Percentiles rank a stretch among this genome's conserved stretches.
These are phyloP conservation scores for Cucurbitaria berberidis DNA, from an alignment of 2,329 filamentous ascomycete species.

Conservation along the genomic window DNA sequence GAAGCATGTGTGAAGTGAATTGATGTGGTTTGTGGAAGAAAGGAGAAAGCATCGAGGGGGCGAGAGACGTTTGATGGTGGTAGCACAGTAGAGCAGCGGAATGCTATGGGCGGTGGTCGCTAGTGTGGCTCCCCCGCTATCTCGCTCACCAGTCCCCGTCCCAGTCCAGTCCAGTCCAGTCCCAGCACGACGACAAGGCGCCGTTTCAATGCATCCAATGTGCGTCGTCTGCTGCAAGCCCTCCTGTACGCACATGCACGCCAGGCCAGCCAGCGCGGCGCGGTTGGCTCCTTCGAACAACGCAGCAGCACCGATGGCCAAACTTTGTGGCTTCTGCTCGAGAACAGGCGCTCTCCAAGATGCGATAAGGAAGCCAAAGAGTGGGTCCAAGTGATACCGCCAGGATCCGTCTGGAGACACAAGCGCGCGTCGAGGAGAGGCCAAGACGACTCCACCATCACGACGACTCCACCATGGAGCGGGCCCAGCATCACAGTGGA, in stretches of 20 bases:
- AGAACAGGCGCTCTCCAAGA: slow-evolving; percentile 7
- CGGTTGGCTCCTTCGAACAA: slow-evolving; percentile 26
- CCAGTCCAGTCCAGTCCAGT: too few relatives aligned
- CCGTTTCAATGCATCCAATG: slow-evolving; percentile 35
- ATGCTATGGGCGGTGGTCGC: slow-evolving; percentile 36
- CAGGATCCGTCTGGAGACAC: background rate
- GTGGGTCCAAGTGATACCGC: slow-evolving; percentile 12
- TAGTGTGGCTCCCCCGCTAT: slow-evolving; percentile 37
- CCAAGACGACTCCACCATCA: too few relatives aligned
- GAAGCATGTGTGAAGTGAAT: slow-evolving; percentile 11
- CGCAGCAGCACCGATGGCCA: slow-evolving; percentile 15
- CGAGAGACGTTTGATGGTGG: slow-evolving; percentile 28
- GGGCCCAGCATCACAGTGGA: slow-evolving; percentile 21
- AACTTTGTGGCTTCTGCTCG: slow-evolving; percentile 11
- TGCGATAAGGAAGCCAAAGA: slow-evolving; percentile 18
- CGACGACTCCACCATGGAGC: slow-evolving; percentile 13
- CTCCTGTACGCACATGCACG: slow-evolving; percentile 27
- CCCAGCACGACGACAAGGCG: slow-evolving; percentile 36
- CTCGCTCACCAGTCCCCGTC: too few relatives aligned
- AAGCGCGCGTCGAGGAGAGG: too few relatives aligned
- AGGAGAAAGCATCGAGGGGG: slow-evolving; percentile 23
- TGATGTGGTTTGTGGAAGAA: slow-evolving; percentile 20
- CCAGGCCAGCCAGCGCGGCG: slow-evolving; percentile 22
- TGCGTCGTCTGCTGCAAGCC: slow-evolving; percentile 37
- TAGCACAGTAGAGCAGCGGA: slow-evolving; percentile 35